phyloP scores from a whole-genome alignment of 768 basidiomycete genomes.

The Mycena rosella region DNA sequence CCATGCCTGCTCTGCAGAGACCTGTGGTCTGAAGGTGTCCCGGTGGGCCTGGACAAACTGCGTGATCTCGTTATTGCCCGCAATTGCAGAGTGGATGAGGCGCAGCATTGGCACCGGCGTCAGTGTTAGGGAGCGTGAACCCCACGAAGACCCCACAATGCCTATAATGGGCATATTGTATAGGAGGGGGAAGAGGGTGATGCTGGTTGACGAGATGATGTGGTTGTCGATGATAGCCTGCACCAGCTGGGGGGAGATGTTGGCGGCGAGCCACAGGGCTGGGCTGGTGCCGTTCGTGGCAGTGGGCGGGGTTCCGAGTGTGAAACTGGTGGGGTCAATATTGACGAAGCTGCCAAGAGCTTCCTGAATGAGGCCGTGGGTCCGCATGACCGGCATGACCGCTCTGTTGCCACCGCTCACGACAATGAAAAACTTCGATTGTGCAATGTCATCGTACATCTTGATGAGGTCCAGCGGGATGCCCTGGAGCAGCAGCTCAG shows the following conservation, averaged over 20 bases:
- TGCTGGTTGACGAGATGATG: background rate
- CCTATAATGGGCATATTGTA: background rate
- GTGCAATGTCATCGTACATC: no score
- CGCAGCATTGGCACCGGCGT: background rate
- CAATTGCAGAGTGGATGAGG: background rate
- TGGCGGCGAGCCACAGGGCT: slow-evolving; percentile 1
- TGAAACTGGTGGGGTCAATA: background rate
- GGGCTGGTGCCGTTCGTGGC: background rate
- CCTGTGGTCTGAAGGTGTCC: background rate
- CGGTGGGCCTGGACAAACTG: slow-evolving; percentile 7
- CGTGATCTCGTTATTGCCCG: background rate
- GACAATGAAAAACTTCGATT: no score
- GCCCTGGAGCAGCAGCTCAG: no score
- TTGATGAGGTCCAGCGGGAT: no score
- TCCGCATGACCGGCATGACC: no score
- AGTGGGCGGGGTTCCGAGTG: background rate
- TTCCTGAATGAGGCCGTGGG: no score
- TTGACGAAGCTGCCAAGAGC: no score
- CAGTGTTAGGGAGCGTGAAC: slow-evolving; percentile 1
- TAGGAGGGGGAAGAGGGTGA: background rate
- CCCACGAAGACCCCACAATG: background rate
- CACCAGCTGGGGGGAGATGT: background rate
- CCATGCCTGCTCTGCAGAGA: background rate
- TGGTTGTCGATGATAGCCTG: background rate
- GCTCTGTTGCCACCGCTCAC: no score